These are phyloP conservation scores for Handroanthus guayacan DNA, from an alignment of 257 asterid genomes.

Conservation along the genomic window DNA sequence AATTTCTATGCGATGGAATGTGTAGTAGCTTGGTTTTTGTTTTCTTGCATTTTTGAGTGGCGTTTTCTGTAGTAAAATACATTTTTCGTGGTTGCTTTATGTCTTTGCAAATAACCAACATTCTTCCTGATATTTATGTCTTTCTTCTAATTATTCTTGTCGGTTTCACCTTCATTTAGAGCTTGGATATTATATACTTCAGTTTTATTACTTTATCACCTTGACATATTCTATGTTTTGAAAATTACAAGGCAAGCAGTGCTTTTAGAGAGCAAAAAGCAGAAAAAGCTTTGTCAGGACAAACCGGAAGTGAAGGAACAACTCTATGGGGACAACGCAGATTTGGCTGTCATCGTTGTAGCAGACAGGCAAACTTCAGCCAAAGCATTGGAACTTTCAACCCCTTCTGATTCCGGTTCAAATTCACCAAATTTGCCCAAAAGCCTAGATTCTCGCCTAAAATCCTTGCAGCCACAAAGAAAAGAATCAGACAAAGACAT, in stretches of 20 bases:
- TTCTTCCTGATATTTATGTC: neutral
- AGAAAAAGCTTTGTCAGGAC: conserved; percentile 82
- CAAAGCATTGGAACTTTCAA: conserved; percentile 55
- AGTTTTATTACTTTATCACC: neutral
- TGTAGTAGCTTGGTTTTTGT: neutral
- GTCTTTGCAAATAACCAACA: neutral
- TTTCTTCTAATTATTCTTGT: neutral
- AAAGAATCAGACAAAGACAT: conserved; percentile 47
- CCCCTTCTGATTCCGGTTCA: conserved; percentile 51
- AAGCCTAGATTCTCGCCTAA: conserved; percentile 42
- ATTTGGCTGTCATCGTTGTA: conserved; percentile 40
- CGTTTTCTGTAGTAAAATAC: neutral
- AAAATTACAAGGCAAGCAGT: conserved; percentile 63
- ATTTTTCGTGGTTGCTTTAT: neutral
- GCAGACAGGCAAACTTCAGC: conserved; percentile 50
- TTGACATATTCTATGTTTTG: conserved; percentile 5
- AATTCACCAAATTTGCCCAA: conserved; percentile 44
- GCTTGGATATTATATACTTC: too few species aligned
- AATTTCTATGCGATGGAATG: neutral
- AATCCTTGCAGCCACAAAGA: conserved; percentile 49
- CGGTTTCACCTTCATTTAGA: neutral
- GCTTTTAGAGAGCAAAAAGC: conserved; percentile 75
- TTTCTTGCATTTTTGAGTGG: neutral
- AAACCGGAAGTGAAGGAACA: conserved; percentile 77
- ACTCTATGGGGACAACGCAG: conserved; percentile 42